These are phyloP conservation scores for Corynespora cassiicola DNA, from an alignment of 2,329 filamentous ascomycete species.

Conservation along the genomic window DNA sequence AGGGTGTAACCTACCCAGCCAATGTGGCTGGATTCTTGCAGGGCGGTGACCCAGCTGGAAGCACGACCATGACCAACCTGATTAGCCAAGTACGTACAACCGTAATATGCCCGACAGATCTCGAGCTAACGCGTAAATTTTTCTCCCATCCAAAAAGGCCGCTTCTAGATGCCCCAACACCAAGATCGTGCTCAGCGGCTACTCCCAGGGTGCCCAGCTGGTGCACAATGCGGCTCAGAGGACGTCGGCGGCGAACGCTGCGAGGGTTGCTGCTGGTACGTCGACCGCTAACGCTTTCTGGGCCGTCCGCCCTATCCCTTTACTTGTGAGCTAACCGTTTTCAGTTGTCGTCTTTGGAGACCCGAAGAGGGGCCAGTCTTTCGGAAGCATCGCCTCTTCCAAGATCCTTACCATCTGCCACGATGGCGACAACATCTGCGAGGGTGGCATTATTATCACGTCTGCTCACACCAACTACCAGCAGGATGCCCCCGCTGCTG, in stretches of 20 bases:
- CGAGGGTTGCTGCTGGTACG: constrained; percentile 12
- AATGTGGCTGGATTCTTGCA: constrained; percentile 47
- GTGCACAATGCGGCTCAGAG: constrained; percentile 48
- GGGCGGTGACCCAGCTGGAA: constrained; percentile 51
- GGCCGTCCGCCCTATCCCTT: not conserved
- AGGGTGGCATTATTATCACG: constrained; percentile 21
- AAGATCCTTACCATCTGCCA: constrained; percentile 31
- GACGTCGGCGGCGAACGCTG: constrained; percentile 5
- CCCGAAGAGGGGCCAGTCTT: constrained; percentile 23
- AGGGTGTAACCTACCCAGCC: constrained; percentile 60
- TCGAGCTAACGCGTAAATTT: constrained; percentile 44
- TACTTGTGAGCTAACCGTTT: not conserved
- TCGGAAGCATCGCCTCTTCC: constrained; percentile 19
- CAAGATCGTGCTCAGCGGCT: constrained; percentile 9
- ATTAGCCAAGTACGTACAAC: constrained; percentile 33
- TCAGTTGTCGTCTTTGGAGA: constrained; percentile 33
- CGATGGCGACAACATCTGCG: constrained; percentile 29
- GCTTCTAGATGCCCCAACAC: constrained; percentile 6
- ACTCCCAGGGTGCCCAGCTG: constrained; percentile 37
- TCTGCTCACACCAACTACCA: constrained; percentile 29
- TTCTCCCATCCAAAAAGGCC: not conserved
- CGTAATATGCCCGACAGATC: too few relatives aligned
- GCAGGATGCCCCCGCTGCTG: constrained; percentile 22
- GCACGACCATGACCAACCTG: constrained; percentile 47
- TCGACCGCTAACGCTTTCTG: not conserved